Evolutionary conservation across 805 yeast genomes (phyloP), one percentile per base, ranked within the genome.

Genomic region (Cyberlindnera euphorbiae): DNA sequence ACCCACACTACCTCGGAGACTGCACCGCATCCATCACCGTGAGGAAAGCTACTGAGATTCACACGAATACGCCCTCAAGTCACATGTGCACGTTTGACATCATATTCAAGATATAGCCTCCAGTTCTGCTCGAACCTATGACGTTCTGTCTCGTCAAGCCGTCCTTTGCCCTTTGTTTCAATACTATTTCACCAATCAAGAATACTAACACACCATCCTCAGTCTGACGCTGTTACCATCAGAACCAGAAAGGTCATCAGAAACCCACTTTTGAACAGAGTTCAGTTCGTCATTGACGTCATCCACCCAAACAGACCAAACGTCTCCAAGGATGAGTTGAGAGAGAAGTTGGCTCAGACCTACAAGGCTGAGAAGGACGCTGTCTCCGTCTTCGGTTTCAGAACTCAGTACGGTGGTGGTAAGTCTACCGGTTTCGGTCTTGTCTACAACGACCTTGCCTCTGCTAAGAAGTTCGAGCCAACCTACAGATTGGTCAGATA

Each of bases 351-450:
- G 62, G 85, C 95, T 66, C 78, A 79, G 59, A 72, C 77, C 62
- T 86, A 86, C 93, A 84, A 84, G 77, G 74, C 88, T 64, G 94
- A 84, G 64, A 84, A 84, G 77, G 94, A 85, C 60, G 82, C 90
- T 62, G 89, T 86, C 52, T 89, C 97, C 53, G 98, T 90, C 59
- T 93, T 93, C 67, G 97, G 97, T 70, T 86, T 93, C 95, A 85
- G 95, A 81, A 93, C 97, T 63, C 94, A 87, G 74, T 93, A 77
- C 73, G 99, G 99, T 86, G 99, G 99, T 74, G 96, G 97, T 66
- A 90, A 86, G 75, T 86, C 98, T 55, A 82, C 96, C 55, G 99
- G 99, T 69, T 93, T 93, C 75, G 99, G 97, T 74, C 79, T 93
- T 68, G 85, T 93, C 64, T 93, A 93, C 90, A 90, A 87, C 83